phyloP scores from a whole-genome alignment of 179 eudicot genomes.

The Drosera spatulata region DNA sequence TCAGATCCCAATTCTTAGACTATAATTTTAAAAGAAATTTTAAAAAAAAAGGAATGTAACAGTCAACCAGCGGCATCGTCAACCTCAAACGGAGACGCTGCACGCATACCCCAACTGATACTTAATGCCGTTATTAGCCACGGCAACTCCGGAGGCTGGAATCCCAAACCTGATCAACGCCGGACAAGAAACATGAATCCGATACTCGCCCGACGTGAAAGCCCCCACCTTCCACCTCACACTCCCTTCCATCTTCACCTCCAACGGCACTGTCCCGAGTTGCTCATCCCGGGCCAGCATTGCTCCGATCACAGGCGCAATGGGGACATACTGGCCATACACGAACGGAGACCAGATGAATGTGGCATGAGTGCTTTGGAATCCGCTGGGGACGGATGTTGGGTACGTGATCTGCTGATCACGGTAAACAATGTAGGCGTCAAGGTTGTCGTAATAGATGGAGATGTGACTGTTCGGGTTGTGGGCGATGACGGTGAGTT shows the following conservation, averaged over 20 bases:
- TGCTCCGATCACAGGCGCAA: slow-evolving; percentile 60
- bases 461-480: slow-evolving; percentile 61
- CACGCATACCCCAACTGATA: slow-evolving; percentile 52
- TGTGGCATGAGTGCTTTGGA: slow-evolving; percentile 39
- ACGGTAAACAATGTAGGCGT: slow-evolving; percentile 46
- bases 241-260: slow-evolving; percentile 52
- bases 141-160: slow-evolving; percentile 20
- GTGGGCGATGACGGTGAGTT: slow-evolving; percentile 49
- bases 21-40: too few relatives aligned
- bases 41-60: neutral
- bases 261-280: slow-evolving; percentile 32
- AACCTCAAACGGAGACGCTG: slow-evolving; percentile 37
- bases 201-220: slow-evolving; percentile 29
- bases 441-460: slow-evolving; percentile 54
- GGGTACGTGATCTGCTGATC: slow-evolving; percentile 66
- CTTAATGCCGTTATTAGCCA: slow-evolving; percentile 44
- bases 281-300: slow-evolving; percentile 30
- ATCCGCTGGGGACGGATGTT: slow-evolving; percentile 49
- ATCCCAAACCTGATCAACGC: slow-evolving; percentile 51
- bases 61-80: too few relatives aligned
- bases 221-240: slow-evolving; percentile 60
- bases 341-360: slow-evolving; percentile 78
- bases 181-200: slow-evolving; percentile 47
- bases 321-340: slow-evolving; percentile 48
- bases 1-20: too few relatives aligned